Conservation (phyloP, 2,329 filamentous ascomycete genomes). For the Fusarium nodosum region DNA sequence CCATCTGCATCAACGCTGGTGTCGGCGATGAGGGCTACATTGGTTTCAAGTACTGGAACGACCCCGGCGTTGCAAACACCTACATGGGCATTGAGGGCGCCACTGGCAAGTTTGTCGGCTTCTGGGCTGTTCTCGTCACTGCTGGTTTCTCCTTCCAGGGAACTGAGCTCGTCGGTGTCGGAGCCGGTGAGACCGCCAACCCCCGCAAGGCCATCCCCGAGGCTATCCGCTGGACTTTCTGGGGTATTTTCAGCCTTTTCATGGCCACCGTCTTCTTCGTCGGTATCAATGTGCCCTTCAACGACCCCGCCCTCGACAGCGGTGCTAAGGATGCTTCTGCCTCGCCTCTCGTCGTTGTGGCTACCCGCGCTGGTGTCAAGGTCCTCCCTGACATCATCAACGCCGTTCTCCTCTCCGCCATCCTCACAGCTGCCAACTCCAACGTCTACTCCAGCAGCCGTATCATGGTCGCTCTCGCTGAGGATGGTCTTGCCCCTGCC, state of each 20-base stretch:
- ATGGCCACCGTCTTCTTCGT: conserved; percentile 76
- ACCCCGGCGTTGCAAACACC: conserved; percentile 76
- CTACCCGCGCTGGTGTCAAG: conserved; percentile 71
- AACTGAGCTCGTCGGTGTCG: conserved; percentile 81
- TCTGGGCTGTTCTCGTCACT: conserved; percentile 77
- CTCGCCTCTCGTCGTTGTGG: conserved; percentile 74
- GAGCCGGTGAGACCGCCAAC: conserved; percentile 81
- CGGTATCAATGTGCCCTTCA: conserved; percentile 76
- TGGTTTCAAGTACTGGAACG: conserved; percentile 78
- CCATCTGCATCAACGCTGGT: conserved; percentile 80
- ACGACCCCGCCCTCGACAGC: conserved; percentile 67
- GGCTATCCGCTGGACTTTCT: conserved; percentile 81
- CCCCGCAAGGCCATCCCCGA: conserved; percentile 78
- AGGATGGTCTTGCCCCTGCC: conserved; percentile 72
- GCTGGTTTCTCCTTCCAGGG: conserved; percentile 80
- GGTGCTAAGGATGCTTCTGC: conserved; percentile 70
- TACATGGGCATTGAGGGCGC: conserved; percentile 66
- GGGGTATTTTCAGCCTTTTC: conserved; percentile 79
- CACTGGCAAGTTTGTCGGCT: conserved; percentile 74
- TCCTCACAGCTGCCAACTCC: conserved; percentile 82
- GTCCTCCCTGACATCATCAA: conserved; percentile 80
- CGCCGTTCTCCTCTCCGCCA: conserved; percentile 81
- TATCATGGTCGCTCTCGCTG: conserved; percentile 75
- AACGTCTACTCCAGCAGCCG: conserved; percentile 81
- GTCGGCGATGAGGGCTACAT: conserved; percentile 77